Evolutionary conservation across 1,284 basidiomycete species (phyloP).

Genomic region (Ceraceosorus bombacis): DNA sequence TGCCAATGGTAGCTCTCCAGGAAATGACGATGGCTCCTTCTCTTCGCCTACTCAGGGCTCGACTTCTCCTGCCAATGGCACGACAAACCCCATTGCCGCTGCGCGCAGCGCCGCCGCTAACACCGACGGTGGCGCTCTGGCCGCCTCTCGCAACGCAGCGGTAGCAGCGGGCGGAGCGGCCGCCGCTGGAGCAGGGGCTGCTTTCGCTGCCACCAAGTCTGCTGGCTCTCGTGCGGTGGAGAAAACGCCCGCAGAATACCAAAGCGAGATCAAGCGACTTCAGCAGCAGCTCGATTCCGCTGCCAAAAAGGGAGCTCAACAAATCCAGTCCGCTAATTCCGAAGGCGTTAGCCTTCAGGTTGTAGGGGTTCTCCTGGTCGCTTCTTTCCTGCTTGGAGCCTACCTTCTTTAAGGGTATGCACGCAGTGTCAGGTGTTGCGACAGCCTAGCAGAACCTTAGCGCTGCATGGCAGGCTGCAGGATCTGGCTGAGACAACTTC

Average conservation of each 20-base stretch:
- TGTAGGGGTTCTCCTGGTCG: background rate
- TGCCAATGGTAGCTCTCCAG: conserved; percentile 8
- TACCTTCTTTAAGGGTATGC: background rate
- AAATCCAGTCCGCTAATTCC: background rate
- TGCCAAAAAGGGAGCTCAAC: conserved; percentile 16
- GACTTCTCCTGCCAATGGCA: conserved; percentile 5
- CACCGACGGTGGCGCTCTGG: conserved; percentile 27
- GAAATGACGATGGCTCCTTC: conserved; percentile 26
- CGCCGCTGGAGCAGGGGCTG: conserved; percentile 38
- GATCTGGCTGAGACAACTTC: too few species aligned
- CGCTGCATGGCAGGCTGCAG: too few species aligned
- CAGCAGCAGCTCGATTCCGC: conserved; percentile 35
- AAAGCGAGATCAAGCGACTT: conserved; percentile 36
- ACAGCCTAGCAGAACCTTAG: too few species aligned
- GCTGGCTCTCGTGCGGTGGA: conserved; percentile 27
- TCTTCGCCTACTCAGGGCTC: conserved; percentile 14
- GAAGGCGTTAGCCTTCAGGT: background rate
- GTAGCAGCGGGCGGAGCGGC: conserved; percentile 36
- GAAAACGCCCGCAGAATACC: conserved; percentile 22
- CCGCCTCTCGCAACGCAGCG: conserved; percentile 31
- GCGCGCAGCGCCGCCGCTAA: conserved; percentile 33
- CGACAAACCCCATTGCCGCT: conserved; percentile 34
- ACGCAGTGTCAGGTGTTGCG: too few species aligned
- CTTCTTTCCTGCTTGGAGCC: background rate
- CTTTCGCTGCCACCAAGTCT: conserved; percentile 27